Percentiles rank a stretch among this genome's conserved stretches.
Evolutionary conservation across 805 yeast genomes (phyloP).

Genomic region (Zygoascus ofunaensis): DNA sequence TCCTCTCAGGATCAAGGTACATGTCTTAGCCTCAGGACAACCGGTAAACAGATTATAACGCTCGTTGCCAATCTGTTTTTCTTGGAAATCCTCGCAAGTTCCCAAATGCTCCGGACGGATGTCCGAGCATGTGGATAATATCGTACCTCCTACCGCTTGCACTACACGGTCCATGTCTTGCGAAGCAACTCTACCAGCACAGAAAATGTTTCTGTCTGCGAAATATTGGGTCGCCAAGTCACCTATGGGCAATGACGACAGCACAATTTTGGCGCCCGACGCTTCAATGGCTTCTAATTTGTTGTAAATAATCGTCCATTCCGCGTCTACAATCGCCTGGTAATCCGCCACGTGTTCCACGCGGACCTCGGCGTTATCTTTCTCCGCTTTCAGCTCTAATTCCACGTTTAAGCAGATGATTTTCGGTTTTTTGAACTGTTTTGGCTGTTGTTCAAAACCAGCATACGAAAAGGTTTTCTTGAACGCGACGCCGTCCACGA

Average conservation of each 20-base stretch:
- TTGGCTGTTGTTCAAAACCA: conserved; percentile 98
- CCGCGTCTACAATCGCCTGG: conserved; percentile 97
- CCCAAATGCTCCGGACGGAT: conserved; percentile 68
- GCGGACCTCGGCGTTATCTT: conserved; percentile 97
- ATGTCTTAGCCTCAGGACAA: conserved; percentile 84
- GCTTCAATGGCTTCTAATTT: conserved; percentile 75
- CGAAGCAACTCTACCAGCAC: conserved; percentile 88
- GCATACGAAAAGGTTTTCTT: conserved; percentile 96
- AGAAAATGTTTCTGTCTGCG: conserved; percentile 91
- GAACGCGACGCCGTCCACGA: conserved; percentile 92
- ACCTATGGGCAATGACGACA: conserved; percentile 93
- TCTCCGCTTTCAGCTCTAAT: conserved; percentile 93
- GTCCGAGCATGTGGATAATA: conserved; percentile 61
- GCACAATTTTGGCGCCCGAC: conserved; percentile 86
- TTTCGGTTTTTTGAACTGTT: conserved; percentile 68
- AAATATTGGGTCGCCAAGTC: conserved; percentile 98
- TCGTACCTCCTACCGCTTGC: conserved; percentile 85
- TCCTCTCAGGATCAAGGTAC: conserved; percentile 89
- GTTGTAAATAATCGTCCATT: conserved; percentile 86
- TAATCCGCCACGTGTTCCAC: conserved; percentile 89
- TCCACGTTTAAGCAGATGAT: conserved; percentile 82
- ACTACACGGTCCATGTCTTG: conserved; percentile 92
- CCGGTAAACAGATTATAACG: conserved; percentile 90
- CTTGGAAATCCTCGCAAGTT: conserved; percentile 78
- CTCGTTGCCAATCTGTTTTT: conserved; percentile 91